Conservation (phyloP, 139 green algal genomes). For the Mesostigma viride region DNA sequence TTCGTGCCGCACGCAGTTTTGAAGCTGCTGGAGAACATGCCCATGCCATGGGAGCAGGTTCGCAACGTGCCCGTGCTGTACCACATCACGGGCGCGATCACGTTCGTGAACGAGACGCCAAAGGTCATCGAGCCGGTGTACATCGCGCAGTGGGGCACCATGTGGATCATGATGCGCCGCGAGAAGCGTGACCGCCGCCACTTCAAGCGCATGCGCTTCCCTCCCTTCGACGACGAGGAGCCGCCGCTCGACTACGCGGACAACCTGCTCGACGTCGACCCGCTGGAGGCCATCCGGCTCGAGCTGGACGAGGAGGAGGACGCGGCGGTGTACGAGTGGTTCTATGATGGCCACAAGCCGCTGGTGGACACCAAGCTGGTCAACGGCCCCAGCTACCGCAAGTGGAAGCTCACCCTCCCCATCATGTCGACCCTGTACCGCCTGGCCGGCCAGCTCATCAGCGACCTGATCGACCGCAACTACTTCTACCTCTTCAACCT, state of each 20-base stretch:
- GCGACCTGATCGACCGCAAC: constrained; percentile 91
- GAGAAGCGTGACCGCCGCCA: constrained; percentile 97
- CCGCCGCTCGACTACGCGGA: constrained; percentile 96
- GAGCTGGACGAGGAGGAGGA: constrained; percentile 96
- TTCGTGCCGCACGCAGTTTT: constrained; percentile 97
- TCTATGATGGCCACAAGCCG: constrained; percentile 92
- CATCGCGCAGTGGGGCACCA: constrained; percentile 94
- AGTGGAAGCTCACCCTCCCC: constrained; percentile 88
- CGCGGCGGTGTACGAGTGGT: constrained; percentile 69
- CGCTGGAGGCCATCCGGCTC: constrained; percentile 91
- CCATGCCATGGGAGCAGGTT: constrained; percentile 98
- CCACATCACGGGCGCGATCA: constrained; percentile 98
- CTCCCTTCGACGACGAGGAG: constrained; percentile 99
- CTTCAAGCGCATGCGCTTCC: constrained; percentile 99
- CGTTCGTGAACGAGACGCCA: constrained; percentile 95
- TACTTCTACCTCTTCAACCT: constrained; percentile 99
- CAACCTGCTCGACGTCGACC: constrained; percentile 94
- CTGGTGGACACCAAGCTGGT: constrained; percentile 69
- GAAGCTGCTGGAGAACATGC: constrained; percentile 99
- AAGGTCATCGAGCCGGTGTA: constrained; percentile 95
- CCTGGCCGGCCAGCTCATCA: constrained; percentile 87
- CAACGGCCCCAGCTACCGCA: constrained; percentile 59
- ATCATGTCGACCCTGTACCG: constrained; percentile 89
- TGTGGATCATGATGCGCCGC: constrained; percentile 99
- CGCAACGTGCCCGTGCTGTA: constrained; percentile 92